Base-by-base conservation (phyloP, 106 monocot species). In the Acorus calamus region DNA sequence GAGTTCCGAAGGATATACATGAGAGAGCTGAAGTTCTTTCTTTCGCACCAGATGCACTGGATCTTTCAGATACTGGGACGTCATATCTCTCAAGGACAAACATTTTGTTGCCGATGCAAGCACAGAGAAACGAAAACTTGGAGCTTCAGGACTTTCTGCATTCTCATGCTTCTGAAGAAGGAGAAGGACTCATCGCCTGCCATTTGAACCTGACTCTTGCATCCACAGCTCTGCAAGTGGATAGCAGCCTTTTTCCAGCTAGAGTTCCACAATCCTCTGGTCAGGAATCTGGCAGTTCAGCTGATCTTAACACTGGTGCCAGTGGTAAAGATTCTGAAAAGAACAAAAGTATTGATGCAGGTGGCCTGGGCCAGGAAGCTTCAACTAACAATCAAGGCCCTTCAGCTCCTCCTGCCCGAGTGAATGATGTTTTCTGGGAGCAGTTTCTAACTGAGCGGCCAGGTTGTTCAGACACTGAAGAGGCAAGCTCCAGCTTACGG, bases 391-490 rank as follows among this genome's bases (percentile, higher is more conserved):
- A 57, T 73, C 81, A 76, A 61, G 71, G 28, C 13, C 63, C 76
- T 8, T 57, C 63, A 9, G 73, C 71, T 65, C 69, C 77, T 45
- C 28, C 61, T 7, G 83, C 74, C 46, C 82, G 79, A 69, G 76
- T 76, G 50, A 96, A 96, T 66, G 94, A 96, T 69, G 65, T 80
- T 67, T 96, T 96, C 77, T 96, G 94, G 94, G 89, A 96, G 78
- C 89, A 96, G 70, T 96, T 96, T 59, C 67, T 96, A 42, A 96
- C 90, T 49, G 94, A 94, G 61, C 77, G 86, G 9, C 89, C 94
- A 9, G 94, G 89, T 7, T 86, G 78, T 49, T 79, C 79, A 4
- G 85, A 85, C 28, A 75, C 56, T 3, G 89, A 94, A 68, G 89
- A 94, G 57, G 81, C 89, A 46, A 94, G 78, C 57, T 93, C 93